Base-by-base conservation (phyloP, 306 rosid species). In the Citrullus amarus region DNA sequence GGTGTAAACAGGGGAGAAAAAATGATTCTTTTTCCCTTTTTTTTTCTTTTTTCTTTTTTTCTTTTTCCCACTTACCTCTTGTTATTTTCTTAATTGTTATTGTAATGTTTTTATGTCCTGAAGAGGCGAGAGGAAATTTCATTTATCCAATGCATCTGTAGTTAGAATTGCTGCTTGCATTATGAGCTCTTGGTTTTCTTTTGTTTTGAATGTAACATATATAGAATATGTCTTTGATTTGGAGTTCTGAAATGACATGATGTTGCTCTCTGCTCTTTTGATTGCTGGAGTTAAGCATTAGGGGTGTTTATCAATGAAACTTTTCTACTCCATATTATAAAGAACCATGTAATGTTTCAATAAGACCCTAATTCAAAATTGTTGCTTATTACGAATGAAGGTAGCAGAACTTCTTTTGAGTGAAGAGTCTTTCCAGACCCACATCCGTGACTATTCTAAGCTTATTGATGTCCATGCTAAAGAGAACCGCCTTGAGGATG, bases 381-480 rank as follows among this genome's bases (percentile, higher is more conserved):
- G 36, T 59, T 61, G 59, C 16, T 28, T 44, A 28, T 51, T 41
- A 67, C 82, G 75, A 74, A 82, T 80, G 60, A 70, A 95, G 97
- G 97, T 92, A 34, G 92, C 97, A 79, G 97, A 95, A 82, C 84
- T 83, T 72, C 81, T 89, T 50, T 84, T 89, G 83, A 74, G 72
- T 56, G 92, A 91, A 85, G 90, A 89, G 89, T 89, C 99, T 79
- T 91, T 92, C 82, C 87, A 92, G 84, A 75, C 97, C 34, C 78
- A 80, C 75, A 78, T 86, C 76, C 86, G 86, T 79, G 99, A 95
- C 83, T 92, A 89, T 89, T 88, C 85, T 17, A 88, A 82, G 86
- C 93, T 95, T 83, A 84, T 95, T 48, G 90, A 85, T 80, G 79
- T 81, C 60, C 82, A 91, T 88, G 93, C 96, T 67, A 88, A 89